Conservation (phyloP, 805 yeast genomes). For the Cyberlindnera saturnus region DNA sequence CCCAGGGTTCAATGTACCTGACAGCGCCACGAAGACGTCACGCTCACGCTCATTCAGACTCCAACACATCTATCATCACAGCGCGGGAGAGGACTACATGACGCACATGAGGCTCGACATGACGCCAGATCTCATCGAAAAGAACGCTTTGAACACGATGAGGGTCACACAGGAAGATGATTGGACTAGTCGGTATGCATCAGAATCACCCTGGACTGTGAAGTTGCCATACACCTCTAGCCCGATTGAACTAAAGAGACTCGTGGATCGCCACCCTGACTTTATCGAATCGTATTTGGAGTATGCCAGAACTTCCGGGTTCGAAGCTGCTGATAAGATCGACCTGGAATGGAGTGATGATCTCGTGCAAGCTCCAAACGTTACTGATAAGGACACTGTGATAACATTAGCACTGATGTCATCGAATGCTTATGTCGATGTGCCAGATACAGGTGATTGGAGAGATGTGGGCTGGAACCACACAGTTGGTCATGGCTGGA, state of each 20-base stretch:
- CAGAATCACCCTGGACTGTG: conserved; percentile 35
- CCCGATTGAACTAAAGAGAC: conserved; percentile 27
- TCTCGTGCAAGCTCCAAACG: conserved; percentile 60
- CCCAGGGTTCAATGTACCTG: background rate
- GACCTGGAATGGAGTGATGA: conserved; percentile 60
- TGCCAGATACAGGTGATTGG: conserved; percentile 84
- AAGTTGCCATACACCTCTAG: conserved; percentile 25
- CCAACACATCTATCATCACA: conserved; percentile 59
- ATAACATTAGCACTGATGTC: conserved; percentile 77
- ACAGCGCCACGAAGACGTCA: background rate
- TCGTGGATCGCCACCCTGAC: conserved; percentile 47
- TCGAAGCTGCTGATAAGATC: conserved; percentile 30
- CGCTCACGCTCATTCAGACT: conserved; percentile 25
- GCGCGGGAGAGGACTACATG: conserved; percentile 38
- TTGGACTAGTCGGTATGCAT: conserved; percentile 17
- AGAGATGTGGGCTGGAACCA: conserved; percentile 63
- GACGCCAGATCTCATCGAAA: conserved; percentile 32
- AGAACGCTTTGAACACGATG: conserved; percentile 6
- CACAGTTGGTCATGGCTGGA: conserved; percentile 78
- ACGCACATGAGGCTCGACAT: conserved; percentile 47
- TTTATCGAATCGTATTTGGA: conserved; percentile 61
- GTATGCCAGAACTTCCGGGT: conserved; percentile 37
- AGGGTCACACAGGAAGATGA: conserved; percentile 5
- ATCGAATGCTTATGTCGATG: conserved; percentile 81
- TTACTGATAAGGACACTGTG: conserved; percentile 68